These are phyloP conservation scores for Euphorbia pulcherrima DNA, from an alignment of 345 rosid genomes.

Conservation along the genomic window DNA sequence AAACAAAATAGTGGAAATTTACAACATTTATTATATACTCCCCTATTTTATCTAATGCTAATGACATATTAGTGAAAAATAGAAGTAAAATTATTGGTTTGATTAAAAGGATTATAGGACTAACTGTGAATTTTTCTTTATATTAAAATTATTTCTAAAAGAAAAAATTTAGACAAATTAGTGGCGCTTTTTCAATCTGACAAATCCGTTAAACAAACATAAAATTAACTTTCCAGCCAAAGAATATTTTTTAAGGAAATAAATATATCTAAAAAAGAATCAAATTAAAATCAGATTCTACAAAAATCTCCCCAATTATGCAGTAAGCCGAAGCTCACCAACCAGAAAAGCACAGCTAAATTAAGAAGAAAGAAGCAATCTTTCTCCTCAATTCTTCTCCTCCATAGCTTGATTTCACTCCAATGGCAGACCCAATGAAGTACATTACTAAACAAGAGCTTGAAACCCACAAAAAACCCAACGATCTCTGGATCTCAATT, in stretches of 20 bases:
- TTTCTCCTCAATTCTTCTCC: background rate
- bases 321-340: background rate
- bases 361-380: background rate
- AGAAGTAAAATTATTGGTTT: no score
- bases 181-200: background rate
- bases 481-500: conserved; percentile 55
- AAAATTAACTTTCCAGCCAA: background rate
- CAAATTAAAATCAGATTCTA: background rate
- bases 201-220: no score
- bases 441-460: conserved; percentile 38
- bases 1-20: no score
- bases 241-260: no score
- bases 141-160: no score
- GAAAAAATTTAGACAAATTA: background rate
- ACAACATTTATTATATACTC: no score
- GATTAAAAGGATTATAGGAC: no score
- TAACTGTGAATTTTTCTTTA: no score
- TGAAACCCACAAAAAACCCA: conserved; percentile 31
- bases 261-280: background rate
- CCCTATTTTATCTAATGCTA: no score
- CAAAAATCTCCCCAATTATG: background rate
- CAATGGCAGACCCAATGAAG: conserved; percentile 34
- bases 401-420: background rate
- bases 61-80: no score
- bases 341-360: background rate